phyloP scores from a whole-genome alignment of 164 flowering plant genomes.

The Houttuynia cordata region DNA sequence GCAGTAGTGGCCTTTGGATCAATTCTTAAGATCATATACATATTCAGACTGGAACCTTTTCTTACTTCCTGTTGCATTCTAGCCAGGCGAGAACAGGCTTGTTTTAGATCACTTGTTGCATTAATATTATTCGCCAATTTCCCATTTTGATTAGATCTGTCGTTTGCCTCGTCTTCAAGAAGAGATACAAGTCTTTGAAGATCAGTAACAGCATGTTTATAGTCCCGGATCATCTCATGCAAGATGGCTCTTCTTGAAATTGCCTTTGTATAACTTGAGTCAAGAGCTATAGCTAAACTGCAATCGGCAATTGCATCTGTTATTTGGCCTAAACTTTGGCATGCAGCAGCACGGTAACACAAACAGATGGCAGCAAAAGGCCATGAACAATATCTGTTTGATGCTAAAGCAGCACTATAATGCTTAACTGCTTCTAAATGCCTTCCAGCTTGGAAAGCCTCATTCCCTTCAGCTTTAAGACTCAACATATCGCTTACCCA shows the following conservation, averaged over 20 bases:
- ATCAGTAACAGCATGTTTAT: slow-evolving; percentile 68
- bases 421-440: slow-evolving; percentile 80
- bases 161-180: slow-evolving; percentile 39
- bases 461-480: slow-evolving; percentile 71
- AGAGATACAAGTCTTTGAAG: slow-evolving; percentile 48
- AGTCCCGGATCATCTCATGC: slow-evolving; percentile 83
- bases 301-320: slow-evolving; percentile 97
- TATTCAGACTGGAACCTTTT: slow-evolving; percentile 49
- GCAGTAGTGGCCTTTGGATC: slow-evolving; percentile 39
- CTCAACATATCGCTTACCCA: too few species aligned
- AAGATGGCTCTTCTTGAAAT: slow-evolving; percentile 81
- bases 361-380: slow-evolving; percentile 92
- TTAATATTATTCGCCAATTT: slow-evolving; percentile 15
- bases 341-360: slow-evolving; percentile 96
- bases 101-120: slow-evolving; percentile 35
- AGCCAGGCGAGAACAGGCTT: slow-evolving; percentile 43
- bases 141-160: slow-evolving; percentile 25
- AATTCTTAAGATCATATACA: slow-evolving; percentile 75
- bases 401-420: slow-evolving; percentile 73
- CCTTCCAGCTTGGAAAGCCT: slow-evolving; percentile 59
- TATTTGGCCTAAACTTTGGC: slow-evolving; percentile 72
- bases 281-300: slow-evolving; percentile 85
- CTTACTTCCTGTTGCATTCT: slow-evolving; percentile 52
- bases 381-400: slow-evolving; percentile 62
- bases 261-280: slow-evolving; percentile 76